Base-by-base conservation (phyloP, 2,329 filamentous ascomycete genomes). In the Coleophoma crateriformis region DNA sequence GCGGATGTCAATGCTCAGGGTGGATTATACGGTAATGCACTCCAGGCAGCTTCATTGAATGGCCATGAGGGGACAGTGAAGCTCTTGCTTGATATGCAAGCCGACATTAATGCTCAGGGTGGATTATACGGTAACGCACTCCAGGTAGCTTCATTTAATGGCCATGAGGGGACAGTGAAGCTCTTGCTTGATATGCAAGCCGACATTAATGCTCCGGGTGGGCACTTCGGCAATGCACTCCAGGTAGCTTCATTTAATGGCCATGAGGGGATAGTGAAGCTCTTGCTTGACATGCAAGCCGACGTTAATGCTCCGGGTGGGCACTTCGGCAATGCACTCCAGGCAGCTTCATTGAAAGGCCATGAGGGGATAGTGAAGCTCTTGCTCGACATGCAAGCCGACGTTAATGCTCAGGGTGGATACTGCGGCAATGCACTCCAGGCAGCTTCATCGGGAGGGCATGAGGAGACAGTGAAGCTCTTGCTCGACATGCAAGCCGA, bases 361-460 rank as follows among this genome's bases (percentile, higher is more conserved):
- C 37, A 47, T 3, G 49, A 48, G 20, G 10, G 15, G 7, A 48
- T 54, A 14, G 49, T 58, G 4, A 12, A 44, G 27, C 22, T 53
- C 19, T 19, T 19, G 19, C 19, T 19, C 19, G 19, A 19, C 19
- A 19, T 19, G 19, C 19, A 19, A 19, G 45, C 19, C 27, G 20
- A 22, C 7, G 34, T 39, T 7, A 34, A 41, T 15, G 7, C 10
- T 14, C 20, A 34, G 34, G 35, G 34, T n/a, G 33, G n/a, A 32
- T n/a, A n/a, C 3, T 37, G 27, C 33, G 19, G 11, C 2, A 41
- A 20, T 39, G 19, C 34, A 20, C 37, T 47, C 20, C 34, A 39
- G 11, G 34, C 32, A 8, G 34, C 45, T 39, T n/a, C 20, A 27
- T 14, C 8, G 5, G 15, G 10, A 2, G 33, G 34, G 7, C n/a